A percentile compares a stretch with the other conserved stretches of the same genome.
Evolutionary conservation across 805 yeast species (phyloP).

Genomic region (Sugiyamaella qingdaonensis): DNA sequence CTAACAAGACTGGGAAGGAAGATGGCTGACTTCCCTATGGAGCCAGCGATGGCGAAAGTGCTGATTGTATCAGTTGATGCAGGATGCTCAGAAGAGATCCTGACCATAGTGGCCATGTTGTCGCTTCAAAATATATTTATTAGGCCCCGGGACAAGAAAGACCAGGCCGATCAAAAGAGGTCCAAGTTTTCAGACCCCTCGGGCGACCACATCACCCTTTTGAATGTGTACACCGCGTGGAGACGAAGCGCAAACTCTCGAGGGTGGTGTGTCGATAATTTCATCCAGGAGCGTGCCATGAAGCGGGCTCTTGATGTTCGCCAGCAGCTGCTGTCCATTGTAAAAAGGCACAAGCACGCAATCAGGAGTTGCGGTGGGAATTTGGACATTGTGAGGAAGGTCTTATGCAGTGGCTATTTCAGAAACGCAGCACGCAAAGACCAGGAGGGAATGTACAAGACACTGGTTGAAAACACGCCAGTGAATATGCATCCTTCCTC

Average conservation of each 20-base stretch:
- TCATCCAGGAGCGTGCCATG: constrained; percentile 70
- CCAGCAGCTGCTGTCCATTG: constrained; percentile 57
- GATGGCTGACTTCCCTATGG: constrained; percentile 91
- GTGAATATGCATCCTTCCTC: constrained; percentile 87
- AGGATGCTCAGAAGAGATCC: constrained; percentile 61
- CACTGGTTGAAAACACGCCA: constrained; percentile 35
- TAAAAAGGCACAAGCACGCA: constrained; percentile 31
- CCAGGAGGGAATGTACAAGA: constrained; percentile 45
- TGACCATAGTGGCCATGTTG: constrained; percentile 77
- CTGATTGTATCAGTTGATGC: constrained; percentile 57
- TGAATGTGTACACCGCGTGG: constrained; percentile 80
- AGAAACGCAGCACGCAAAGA: constrained; percentile 61
- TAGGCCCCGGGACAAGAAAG: constrained; percentile 59
- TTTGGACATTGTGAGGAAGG: constrained; percentile 42
- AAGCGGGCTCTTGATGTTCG: constrained; percentile 65
- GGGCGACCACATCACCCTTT: constrained; percentile 77
- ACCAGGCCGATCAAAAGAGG: constrained; percentile 61
- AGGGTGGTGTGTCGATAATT: constrained; percentile 84
- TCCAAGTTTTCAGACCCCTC: constrained; percentile 48
- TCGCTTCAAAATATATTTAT: constrained; percentile 71
- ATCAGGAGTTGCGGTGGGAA: constrained; percentile 32
- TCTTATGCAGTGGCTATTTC: constrained; percentile 66
- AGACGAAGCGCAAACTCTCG: constrained; percentile 57
- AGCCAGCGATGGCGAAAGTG: constrained; percentile 82
- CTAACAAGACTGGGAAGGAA: constrained; percentile 72